Base-by-base conservation (phyloP, 2,329 filamentous ascomycete species). In the Fusarium sp. region DNA sequence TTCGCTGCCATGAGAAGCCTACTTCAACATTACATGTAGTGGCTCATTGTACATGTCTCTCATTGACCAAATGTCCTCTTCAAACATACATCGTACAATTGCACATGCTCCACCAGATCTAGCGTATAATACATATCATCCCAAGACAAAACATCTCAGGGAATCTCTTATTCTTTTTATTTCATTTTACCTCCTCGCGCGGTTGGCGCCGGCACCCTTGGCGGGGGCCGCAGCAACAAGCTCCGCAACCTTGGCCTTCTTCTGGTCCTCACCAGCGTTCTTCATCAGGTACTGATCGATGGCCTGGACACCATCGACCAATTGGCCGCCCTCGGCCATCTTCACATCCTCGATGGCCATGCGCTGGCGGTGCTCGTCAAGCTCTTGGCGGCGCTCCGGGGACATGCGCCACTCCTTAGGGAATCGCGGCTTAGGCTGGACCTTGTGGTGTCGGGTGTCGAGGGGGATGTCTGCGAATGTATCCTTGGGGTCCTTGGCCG, bases 401-500 rank as follows among this genome's bases (percentile, higher is more conserved):
- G 91, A 94, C 84, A 99, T 81, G 61, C 86, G 87, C 96, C 96
- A 99, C 71, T 89, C 87, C 71, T 88, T 85, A 3, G 96, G 96
- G 79, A 97, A 98, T 68, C 83, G 85, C 55, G 87, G 84, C 76
- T 87, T 87, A 41, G 78, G 78, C 82, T 91, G 92, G 65, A 86
- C 84, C 75, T 92, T 88, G 82, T 95, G 90, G 79, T 98, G 95
- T 73, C 96, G 87, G 62, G 93, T 90, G 76, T 99, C 94, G 48
- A 98, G 85, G 3, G 96, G 95, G 30, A 99, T 81, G 77, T 99
- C 96, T 69, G 90, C 90, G 74, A 98, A 97, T 13, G 87, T 92
- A 71, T 99, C 95, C 37, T 82, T 87, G 23, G 86, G 83, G 75
- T 97, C 90, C 83, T 89, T 92, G 60, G 94, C 93, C 76, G 93